Evolutionary conservation across 768 basidiomycete genomes (phyloP), one percentile per base, ranked within the genome.

Genomic region (Mycena amicta): DNA sequence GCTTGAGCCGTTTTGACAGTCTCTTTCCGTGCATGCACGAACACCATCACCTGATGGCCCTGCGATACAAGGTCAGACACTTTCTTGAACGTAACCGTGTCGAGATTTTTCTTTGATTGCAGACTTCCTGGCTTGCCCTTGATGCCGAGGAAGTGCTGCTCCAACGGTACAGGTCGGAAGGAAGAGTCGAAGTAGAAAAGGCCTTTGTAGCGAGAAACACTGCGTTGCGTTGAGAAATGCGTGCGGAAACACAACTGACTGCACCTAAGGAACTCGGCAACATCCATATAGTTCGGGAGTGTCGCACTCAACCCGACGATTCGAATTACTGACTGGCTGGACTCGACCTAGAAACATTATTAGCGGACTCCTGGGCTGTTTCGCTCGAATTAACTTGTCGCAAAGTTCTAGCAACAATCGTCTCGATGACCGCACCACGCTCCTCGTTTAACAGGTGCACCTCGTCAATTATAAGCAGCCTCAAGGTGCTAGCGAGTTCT

Each of bases 21-120:
- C 69, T 98, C 97, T 75, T 97, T 98, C 28, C 97, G 84, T 15
- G 97, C 93, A 72, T 99, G 97, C 8, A 99, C 97, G 67, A 99
- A 99, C 0, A 99, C 95, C 95, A 99, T 98, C 59, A 97, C 94
- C 72, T 98, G 97, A 74, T 99, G 97, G 2, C 95, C 97, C 65
- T 87, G 83, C n/a, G 75, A 80, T 27, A 98, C 92, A 5, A 98
- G 78, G 30, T 91, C 89, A 3, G 89, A 83, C 20, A 98, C 94
- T 74, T 96, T 98, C 65, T 95, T 82, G 65, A 90, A 98, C 1
- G 92, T 88, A 25, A 93, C 93, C 25, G 77, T 77, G 71, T 99
- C 97, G 52, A 98, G 80, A 66, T 95, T 96, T 67, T 85, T 90
- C 64, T 85, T 86, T n/a, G 88, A 87, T 23, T 79, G 80, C 1